phyloP scores from a whole-genome alignment of 176 grass and related monocot genomes.

The Triticum urartu region DNA sequence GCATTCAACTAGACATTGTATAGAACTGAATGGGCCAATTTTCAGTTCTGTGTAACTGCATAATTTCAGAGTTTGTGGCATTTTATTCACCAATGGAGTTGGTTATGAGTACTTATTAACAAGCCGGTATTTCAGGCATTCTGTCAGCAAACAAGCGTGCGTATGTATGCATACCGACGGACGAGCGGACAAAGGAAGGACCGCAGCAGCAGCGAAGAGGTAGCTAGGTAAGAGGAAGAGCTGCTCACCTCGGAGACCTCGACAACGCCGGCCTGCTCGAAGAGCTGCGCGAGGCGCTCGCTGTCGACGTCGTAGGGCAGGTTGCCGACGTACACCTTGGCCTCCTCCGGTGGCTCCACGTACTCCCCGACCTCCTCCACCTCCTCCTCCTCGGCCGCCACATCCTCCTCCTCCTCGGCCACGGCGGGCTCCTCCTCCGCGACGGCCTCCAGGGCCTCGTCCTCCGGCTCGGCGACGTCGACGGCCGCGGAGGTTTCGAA shows the following conservation, averaged over 20 bases:
- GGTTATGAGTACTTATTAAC: too few species aligned
- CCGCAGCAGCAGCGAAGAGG: too few species aligned
- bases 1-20: too few species aligned
- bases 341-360: conserved; percentile 50
- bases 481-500: conserved; percentile 6
- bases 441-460: conserved; percentile 16
- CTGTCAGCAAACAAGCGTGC: too few species aligned
- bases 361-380: conserved; percentile 40
- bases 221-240: too few species aligned
- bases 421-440: conserved; percentile 37
- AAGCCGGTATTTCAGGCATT: too few species aligned
- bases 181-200: too few species aligned
- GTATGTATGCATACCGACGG: too few species aligned
- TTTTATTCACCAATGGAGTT: too few species aligned
- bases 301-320: conserved; percentile 84
- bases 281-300: conserved; percentile 77
- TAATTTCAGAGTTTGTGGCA: too few species aligned
- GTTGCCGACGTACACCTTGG: conserved; percentile 86
- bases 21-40: too few species aligned
- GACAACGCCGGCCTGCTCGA: conserved; percentile 76
- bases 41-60: too few species aligned
- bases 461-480: conserved; percentile 24
- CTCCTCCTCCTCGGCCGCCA: background rate
- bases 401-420: conserved; percentile 1
- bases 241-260: conserved; percentile 75